phyloP scores from a whole-genome alignment of 352 stramenopile genomes.

The Globisporangium camurandrum region DNA sequence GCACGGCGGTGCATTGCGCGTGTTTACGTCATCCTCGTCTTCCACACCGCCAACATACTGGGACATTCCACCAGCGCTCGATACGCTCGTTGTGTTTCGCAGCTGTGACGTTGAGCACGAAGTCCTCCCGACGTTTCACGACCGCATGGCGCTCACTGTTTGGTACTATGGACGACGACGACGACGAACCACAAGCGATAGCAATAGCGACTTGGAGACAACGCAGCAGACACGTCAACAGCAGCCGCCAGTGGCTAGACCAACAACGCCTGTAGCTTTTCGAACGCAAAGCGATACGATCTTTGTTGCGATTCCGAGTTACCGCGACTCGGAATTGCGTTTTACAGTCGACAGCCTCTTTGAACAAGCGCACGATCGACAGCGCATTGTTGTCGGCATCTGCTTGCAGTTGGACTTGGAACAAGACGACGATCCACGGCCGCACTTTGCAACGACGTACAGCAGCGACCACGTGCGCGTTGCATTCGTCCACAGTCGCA shows the following conservation, averaged over 20 bases:
- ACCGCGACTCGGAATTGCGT: constrained; percentile 86
- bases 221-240: background rate
- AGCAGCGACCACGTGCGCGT: constrained; percentile 30
- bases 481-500: constrained; percentile 46
- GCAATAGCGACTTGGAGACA: background rate
- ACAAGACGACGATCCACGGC: constrained; percentile 27
- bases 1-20: constrained; percentile 56
- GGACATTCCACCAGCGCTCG: constrained; percentile 78
- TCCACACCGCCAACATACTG: constrained; percentile 11
- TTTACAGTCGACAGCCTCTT: constrained; percentile 79
- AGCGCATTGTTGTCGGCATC: constrained; percentile 79
- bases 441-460: constrained; percentile 33
- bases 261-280: too few species aligned
- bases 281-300: constrained; percentile 46
- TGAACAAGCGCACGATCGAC: constrained; percentile 44
- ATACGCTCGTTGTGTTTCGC: constrained; percentile 89
- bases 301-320: constrained; percentile 92
- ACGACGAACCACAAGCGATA: background rate
- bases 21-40: constrained; percentile 30
- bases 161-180: constrained; percentile 86
- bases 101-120: constrained; percentile 90
- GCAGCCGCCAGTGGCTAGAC: too few species aligned
- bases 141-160: constrained; percentile 90
- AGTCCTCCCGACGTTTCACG: constrained; percentile 63
- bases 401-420: constrained; percentile 72